A percentile compares a stretch with the other conserved stretches of the same genome.
Conservation (phyloP, 805 yeast genomes). For the Alloascoidea africana region DNA sequence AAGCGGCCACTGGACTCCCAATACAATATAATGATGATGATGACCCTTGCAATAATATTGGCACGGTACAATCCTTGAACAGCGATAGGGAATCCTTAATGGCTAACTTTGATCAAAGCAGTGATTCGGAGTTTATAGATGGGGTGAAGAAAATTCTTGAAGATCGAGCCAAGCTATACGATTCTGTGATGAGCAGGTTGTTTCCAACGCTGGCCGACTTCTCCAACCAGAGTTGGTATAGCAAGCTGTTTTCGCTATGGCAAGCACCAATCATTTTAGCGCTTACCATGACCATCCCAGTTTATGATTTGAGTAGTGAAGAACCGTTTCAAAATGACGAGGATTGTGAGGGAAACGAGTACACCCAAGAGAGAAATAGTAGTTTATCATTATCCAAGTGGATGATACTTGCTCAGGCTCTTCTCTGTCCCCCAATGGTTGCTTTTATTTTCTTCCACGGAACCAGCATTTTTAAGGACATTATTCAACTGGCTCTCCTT, state of each 20-base stretch:
- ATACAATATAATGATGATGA: too few species aligned
- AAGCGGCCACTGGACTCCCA: too few species aligned
- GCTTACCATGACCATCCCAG: slow-evolving; percentile 9
- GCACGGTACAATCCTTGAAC: too few species aligned
- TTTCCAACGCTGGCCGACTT: slow-evolving; percentile 1
- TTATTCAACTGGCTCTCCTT: not conserved
- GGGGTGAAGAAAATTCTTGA: too few species aligned
- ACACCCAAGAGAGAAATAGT: not conserved
- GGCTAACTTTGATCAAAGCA: too few species aligned
- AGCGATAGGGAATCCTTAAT: too few species aligned
- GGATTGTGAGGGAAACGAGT: not conserved
- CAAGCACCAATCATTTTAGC: slow-evolving; percentile 5
- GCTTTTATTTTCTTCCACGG: not conserved
- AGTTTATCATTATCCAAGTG: too few species aligned
- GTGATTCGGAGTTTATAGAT: too few species aligned
- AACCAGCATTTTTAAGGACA: not conserved
- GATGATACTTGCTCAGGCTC: not conserved
- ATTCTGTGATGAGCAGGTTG: too few species aligned
- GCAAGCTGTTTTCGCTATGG: not conserved
- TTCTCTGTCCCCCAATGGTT: not conserved
- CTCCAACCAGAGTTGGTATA: not conserved
- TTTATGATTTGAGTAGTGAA: slow-evolving; percentile 2
- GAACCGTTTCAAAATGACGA: not conserved
- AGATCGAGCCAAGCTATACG: too few species aligned
- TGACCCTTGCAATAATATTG: too few species aligned